Evolutionary conservation across 228 moss, liverwort and hornwort species (phyloP).

Genomic region (Sphagnum magellanicum): DNA sequence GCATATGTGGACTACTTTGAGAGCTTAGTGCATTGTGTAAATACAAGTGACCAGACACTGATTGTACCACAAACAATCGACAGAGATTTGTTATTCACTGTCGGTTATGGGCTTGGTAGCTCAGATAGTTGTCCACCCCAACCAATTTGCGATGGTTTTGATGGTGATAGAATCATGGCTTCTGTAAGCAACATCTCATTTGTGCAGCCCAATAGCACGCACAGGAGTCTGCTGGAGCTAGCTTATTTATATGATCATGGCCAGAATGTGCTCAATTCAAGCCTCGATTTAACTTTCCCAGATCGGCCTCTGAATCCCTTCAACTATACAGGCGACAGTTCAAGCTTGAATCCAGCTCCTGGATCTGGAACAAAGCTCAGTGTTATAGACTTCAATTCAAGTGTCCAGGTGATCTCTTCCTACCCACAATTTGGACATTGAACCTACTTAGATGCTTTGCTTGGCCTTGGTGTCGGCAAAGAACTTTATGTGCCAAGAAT

Average conservation of each 20-base stretch:
- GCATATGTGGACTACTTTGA: not conserved
- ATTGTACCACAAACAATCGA: conserved; percentile 14
- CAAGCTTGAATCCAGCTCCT: conserved; percentile 6
- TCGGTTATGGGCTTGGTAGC: conserved; percentile 13
- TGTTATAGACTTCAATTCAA: conserved; percentile 26
- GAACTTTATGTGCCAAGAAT: no score
- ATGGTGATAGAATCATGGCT: conserved; percentile 5
- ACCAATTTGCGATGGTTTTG: conserved; percentile 13
- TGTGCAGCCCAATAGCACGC: conserved; percentile 11
- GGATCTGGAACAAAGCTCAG: conserved; percentile 16
- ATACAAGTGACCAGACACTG: not conserved
- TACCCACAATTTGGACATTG: no score
- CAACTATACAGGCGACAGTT: conserved; percentile 22
- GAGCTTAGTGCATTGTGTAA: not conserved
- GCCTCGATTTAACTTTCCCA: conserved; percentile 5
- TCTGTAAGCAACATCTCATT: conserved; percentile 38
- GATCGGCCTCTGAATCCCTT: conserved; percentile 19
- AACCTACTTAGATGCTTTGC: no score
- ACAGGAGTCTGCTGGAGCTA: not conserved
- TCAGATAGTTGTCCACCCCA: conserved; percentile 1
- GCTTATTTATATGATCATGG: not conserved
- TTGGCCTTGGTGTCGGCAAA: no score
- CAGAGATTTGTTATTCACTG: conserved; percentile 25
- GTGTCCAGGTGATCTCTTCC: conserved; percentile 3
- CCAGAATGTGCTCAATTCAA: not conserved